Percentiles rank a stretch among this genome's conserved stretches.
These are phyloP conservation scores for Bipolaris victoriae DNA, from an alignment of 2,329 filamentous ascomycete genomes.

Conservation along the genomic window DNA sequence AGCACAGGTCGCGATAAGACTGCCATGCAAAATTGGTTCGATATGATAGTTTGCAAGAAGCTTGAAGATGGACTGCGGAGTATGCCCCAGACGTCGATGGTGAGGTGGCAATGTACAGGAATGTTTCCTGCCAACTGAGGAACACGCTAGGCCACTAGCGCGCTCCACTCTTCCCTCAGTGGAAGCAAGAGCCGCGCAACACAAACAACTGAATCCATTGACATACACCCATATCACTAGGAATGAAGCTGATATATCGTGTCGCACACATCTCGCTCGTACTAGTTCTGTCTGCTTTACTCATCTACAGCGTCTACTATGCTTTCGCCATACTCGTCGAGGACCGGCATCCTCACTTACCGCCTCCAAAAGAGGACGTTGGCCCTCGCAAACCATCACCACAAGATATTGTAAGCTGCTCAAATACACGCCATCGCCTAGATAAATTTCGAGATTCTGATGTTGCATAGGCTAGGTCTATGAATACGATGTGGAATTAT, in stretches of 20 bases:
- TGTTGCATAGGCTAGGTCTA: conserved; percentile 16
- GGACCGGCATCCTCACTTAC: conserved; percentile 1
- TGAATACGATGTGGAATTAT: conserved; percentile 25
- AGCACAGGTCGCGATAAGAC: no score
- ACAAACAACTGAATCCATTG: not conserved
- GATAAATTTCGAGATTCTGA: not conserved
- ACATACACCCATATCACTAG: not conserved
- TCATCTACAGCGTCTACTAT: conserved; percentile 14
- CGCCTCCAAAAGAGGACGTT: not conserved
- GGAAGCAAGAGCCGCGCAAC: not conserved
- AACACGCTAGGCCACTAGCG: conserved; percentile 7
- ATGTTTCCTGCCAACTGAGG: not conserved
- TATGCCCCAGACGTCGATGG: not conserved
- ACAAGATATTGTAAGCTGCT: conserved; percentile 13
- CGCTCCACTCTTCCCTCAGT: conserved; percentile 6
- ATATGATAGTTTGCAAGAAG: not conserved
- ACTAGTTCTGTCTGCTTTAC: conserved; percentile 1
- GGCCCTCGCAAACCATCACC: conserved; percentile 13
- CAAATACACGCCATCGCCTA: not conserved
- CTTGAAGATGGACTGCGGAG: not conserved
- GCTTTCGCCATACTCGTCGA: conserved; percentile 9
- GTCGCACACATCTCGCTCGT: conserved; percentile 12
- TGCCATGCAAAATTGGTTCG: not conserved
- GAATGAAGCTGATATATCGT: conserved; percentile 10
- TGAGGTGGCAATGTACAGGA: not conserved